A percentile compares a stretch with the other conserved stretches of the same genome.
These are phyloP conservation scores for Lojkania enalia DNA, from an alignment of 2,329 filamentous ascomycete genomes.

Conservation along the genomic window DNA sequence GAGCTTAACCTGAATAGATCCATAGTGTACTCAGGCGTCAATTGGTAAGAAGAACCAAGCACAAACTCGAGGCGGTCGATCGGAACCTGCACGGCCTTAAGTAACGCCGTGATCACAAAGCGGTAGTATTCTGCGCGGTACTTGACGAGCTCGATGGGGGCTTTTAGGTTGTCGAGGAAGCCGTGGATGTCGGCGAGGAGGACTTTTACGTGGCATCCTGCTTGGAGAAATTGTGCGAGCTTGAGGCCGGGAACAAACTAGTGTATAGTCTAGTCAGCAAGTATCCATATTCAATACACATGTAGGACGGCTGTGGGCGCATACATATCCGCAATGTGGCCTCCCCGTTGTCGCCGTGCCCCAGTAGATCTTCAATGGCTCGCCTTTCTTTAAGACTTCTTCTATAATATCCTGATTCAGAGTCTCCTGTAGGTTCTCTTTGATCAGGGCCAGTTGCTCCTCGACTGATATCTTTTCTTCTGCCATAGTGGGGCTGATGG, in stretches of 20 bases:
- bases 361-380: conserved; percentile 82
- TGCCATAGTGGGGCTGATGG: conserved; percentile 15
- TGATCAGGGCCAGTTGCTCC: conserved; percentile 75
- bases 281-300: not conserved
- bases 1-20: conserved; percentile 79
- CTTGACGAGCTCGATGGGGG: conserved; percentile 84
- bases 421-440: conserved; percentile 77
- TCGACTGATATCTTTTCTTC: conserved; percentile 48
- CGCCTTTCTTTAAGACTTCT: conserved; percentile 65
- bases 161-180: conserved; percentile 82
- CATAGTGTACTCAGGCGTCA: conserved; percentile 71
- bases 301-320: conserved; percentile 8
- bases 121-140: conserved; percentile 83
- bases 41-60: conserved; percentile 82
- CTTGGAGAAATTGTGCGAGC: conserved; percentile 82
- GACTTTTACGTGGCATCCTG: conserved; percentile 80
- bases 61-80: conserved; percentile 82
- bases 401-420: conserved; percentile 85
- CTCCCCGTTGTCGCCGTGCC: conserved; percentile 84
- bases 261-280: conserved; percentile 11
- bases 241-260: conserved; percentile 81
- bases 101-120: conserved; percentile 71
- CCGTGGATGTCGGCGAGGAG: conserved; percentile 69
- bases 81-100: conserved; percentile 77
- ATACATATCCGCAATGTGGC: conserved; percentile 79